phyloP scores from a whole-genome alignment of 176 grass and related monocot genomes.

The Echinochloa phyllopogon region DNA sequence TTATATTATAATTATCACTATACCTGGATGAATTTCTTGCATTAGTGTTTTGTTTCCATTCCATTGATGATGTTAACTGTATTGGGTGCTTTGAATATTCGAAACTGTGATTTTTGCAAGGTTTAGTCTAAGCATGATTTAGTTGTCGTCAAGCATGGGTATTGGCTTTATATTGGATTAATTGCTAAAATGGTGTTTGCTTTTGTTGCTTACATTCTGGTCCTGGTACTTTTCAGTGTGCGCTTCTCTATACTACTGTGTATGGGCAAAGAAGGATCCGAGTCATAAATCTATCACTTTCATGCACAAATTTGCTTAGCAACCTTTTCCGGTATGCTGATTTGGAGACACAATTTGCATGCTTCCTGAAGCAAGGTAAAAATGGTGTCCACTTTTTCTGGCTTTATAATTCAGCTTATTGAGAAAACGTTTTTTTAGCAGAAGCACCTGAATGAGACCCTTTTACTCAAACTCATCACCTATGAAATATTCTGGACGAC shows the following conservation, averaged over 20 bases:
- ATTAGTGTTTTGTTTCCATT: not conserved
- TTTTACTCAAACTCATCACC: not conserved
- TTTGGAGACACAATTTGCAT: slow-evolving; percentile 82
- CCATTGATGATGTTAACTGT: not conserved
- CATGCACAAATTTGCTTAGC: slow-evolving; percentile 72
- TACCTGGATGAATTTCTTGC: not conserved
- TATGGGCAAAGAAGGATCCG: slow-evolving; percentile 91
- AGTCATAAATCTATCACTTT: slow-evolving; percentile 85
- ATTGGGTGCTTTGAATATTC: not conserved
- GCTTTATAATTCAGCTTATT: slow-evolving; percentile 35
- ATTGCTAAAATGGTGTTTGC: not conserved
- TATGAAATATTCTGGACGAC: not conserved
- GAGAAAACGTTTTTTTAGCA: not conserved
- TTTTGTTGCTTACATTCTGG: not conserved
- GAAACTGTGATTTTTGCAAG: not conserved
- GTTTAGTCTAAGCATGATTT: not conserved
- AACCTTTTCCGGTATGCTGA: slow-evolving; percentile 83
- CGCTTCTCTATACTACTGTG: slow-evolving; percentile 84
- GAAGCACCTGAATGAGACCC: slow-evolving; percentile 10
- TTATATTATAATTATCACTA: not conserved
- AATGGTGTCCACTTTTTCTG: slow-evolving; percentile 9
- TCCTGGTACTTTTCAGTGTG: slow-evolving; percentile 62
- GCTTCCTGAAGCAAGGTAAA: slow-evolving; percentile 91
- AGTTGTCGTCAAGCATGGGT: not conserved
- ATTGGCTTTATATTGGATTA: slow-evolving; percentile 14